phyloP scores from a whole-genome alignment of 1,284 basidiomycete genomes.

The Marasmius fiardii region DNA sequence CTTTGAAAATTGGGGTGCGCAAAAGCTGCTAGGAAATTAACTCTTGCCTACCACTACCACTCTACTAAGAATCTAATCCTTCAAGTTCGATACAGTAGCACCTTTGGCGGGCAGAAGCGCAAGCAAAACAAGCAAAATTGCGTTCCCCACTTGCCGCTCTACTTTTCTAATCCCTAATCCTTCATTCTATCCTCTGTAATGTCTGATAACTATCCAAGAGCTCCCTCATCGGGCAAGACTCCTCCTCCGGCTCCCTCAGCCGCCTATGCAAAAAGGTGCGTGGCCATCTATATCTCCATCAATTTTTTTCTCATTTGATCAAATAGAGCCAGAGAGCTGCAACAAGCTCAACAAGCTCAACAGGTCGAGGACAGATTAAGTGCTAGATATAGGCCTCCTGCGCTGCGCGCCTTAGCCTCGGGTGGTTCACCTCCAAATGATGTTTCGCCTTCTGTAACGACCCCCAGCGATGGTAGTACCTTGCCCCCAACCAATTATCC shows the following conservation, averaged over 20 bases:
- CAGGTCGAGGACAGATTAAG: slow-evolving; percentile 69
- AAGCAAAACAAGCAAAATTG: slow-evolving; percentile 24
- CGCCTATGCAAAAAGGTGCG: slow-evolving; percentile 82
- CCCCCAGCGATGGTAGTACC: slow-evolving; percentile 52
- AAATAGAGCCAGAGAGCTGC: slow-evolving; percentile 71
- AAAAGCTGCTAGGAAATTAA: slow-evolving; percentile 9
- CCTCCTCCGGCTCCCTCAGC: slow-evolving; percentile 87
- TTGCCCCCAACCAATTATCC: slow-evolving; percentile 71
- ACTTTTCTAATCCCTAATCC: slow-evolving; percentile 82
- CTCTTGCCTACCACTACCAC: neutral
- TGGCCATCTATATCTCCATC: slow-evolving; percentile 15
- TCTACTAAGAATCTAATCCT: slow-evolving; percentile 15
- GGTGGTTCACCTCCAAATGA: slow-evolving; percentile 74
- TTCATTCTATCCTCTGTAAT: slow-evolving; percentile 69
- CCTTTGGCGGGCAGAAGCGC: slow-evolving; percentile 32
- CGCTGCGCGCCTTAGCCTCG: slow-evolving; percentile 68
- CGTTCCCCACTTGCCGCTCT: slow-evolving; percentile 22
- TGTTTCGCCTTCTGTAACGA: slow-evolving; percentile 46
- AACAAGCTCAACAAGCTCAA: neutral
- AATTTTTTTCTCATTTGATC: slow-evolving; percentile 15
- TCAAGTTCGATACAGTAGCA: slow-evolving; percentile 26
- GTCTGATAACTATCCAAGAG: slow-evolving; percentile 83
- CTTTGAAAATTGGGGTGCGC: neutral
- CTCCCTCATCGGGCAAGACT: slow-evolving; percentile 75
- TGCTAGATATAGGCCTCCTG: slow-evolving; percentile 73